Percentiles rank a stretch among this genome's conserved stretches.
Evolutionary conservation across 306 rosid genomes (phyloP).

Genomic region (Alnus glutinosa): DNA sequence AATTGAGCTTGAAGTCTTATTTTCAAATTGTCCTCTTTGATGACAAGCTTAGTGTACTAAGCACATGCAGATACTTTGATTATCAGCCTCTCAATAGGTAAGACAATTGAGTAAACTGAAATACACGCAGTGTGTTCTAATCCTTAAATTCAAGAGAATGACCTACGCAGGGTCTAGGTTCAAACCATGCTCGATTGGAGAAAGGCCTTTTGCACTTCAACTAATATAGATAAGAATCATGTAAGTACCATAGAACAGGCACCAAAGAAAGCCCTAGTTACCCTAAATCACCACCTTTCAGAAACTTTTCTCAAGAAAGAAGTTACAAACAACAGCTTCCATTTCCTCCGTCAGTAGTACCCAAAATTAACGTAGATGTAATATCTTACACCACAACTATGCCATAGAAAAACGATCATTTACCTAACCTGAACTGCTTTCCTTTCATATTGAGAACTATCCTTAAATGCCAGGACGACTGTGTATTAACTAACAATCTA

Average conservation of each 20-base stretch:
- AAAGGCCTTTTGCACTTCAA: slow-evolving; percentile 2
- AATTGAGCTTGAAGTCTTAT: not conserved
- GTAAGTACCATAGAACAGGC: slow-evolving; percentile 3
- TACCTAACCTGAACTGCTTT: not conserved
- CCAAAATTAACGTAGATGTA: not conserved
- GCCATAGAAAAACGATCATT: not conserved
- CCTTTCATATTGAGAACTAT: not conserved
- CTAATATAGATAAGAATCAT: slow-evolving; percentile 9
- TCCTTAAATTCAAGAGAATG: not conserved
- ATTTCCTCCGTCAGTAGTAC: not conserved
- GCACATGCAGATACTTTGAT: not conserved
- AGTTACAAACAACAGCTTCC: not conserved
- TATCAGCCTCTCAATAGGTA: not conserved
- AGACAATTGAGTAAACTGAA: not conserved
- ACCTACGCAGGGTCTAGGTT: not conserved
- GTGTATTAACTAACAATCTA: not conserved
- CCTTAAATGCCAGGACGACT: not conserved
- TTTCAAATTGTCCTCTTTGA: not conserved
- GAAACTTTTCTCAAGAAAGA: slow-evolving; percentile 1
- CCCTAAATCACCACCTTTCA: not conserved
- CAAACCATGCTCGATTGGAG: not conserved
- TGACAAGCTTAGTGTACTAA: not conserved
- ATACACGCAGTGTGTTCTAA: not conserved
- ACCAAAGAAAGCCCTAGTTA: slow-evolving; percentile 7
- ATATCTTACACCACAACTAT: not conserved